phyloP scores from a whole-genome alignment of 108 stramenopile genomes.

The Epithemia pelagica region DNA sequence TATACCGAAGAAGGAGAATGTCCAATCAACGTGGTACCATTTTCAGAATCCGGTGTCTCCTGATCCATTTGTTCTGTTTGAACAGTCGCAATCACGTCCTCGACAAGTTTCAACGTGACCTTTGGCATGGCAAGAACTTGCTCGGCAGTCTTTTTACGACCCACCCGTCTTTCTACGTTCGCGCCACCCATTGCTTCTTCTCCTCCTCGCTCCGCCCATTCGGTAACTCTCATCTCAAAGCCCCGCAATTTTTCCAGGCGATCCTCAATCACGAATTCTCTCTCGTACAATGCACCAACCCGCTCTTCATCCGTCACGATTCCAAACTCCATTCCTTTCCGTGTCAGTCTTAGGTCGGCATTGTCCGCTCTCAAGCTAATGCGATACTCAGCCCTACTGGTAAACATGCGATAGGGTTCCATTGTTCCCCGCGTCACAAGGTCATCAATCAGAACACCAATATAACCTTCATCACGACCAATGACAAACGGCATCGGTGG shows the following conservation, averaged over 20 bases:
- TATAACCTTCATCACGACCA: constrained; percentile 93
- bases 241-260: constrained; percentile 45
- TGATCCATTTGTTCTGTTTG: constrained; percentile 24
- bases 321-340: constrained; percentile 87
- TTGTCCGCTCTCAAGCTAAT: constrained; percentile 90
- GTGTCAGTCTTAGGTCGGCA: constrained; percentile 92
- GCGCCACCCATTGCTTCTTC: constrained; percentile 73
- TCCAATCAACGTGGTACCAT: constrained; percentile 4
- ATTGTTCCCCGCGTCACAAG: constrained; percentile 89
- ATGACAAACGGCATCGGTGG: constrained; percentile 74
- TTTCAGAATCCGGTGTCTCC: not conserved
- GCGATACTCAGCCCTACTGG: constrained; percentile 93
- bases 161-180: constrained; percentile 40
- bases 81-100: constrained; percentile 64
- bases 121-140: constrained; percentile 86
- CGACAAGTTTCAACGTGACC: constrained; percentile 70
- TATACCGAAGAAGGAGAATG: constrained; percentile 55
- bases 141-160: constrained; percentile 81
- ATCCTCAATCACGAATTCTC: constrained; percentile 66
- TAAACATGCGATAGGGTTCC: constrained; percentile 99
- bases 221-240: constrained; percentile 70
- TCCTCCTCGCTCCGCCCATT: constrained; percentile 75
- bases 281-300: constrained; percentile 64
- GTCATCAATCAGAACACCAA: constrained; percentile 97
- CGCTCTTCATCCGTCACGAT: constrained; percentile 77